These are phyloP conservation scores for Mariannaea sp. DNA, from an alignment of 2,329 filamentous ascomycete genomes.

Conservation along the genomic window DNA sequence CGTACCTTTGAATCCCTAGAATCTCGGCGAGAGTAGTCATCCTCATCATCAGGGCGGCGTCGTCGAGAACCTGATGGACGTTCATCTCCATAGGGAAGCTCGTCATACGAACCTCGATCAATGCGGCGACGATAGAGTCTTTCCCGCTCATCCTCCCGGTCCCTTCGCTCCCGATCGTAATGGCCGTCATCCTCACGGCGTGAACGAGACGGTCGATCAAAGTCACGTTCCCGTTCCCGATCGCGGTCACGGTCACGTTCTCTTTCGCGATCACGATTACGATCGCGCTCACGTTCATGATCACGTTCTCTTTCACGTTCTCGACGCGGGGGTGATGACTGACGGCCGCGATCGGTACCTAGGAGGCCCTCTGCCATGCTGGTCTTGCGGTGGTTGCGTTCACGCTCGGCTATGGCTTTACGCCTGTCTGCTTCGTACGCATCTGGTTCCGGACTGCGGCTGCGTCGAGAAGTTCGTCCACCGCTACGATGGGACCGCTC, in stretches of 20 bases:
- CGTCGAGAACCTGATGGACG: conserved; percentile 69
- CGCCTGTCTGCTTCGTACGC: conserved; percentile 94
- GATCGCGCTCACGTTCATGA: too few relatives aligned
- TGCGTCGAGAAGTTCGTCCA: conserved; percentile 65
- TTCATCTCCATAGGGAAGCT: conserved; percentile 88
- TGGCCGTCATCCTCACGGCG: conserved; percentile 67
- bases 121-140: conserved; percentile 80
- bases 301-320: conserved; percentile 51
- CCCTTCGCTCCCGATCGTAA: conserved; percentile 85
- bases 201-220: conserved; percentile 57
- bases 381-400: conserved; percentile 87
- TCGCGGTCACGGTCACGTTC: conserved; percentile 48
- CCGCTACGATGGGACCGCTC: conserved; percentile 67
- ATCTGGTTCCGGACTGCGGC: conserved; percentile 89
- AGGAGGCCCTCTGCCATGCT: conserved; percentile 69
- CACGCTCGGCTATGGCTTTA: conserved; percentile 90
- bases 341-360: conserved; percentile 55
- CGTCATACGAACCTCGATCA: conserved; percentile 79
- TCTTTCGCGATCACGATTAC: conserved; percentile 49
- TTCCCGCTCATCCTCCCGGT: conserved; percentile 89
- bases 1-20: conserved; percentile 71
- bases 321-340: conserved; percentile 48
- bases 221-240: conserved; percentile 49
- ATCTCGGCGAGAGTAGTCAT: conserved; percentile 67
- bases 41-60: conserved; percentile 78